Base-by-base conservation (phyloP, 345 rosid species). In the Cardiospermum halicacabum region DNA sequence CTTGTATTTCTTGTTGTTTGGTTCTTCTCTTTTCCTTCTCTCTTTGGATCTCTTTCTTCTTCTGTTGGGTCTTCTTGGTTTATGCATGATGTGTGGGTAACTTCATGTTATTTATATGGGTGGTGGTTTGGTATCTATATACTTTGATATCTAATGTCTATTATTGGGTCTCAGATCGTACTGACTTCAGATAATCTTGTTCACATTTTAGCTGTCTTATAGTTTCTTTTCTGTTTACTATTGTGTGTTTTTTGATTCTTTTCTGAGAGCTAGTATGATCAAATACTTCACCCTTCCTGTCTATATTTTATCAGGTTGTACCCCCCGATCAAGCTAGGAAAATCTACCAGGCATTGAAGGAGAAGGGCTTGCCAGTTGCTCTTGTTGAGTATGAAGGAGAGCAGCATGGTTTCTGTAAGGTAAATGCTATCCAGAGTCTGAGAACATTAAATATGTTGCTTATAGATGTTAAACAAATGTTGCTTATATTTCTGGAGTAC, bases 371-470 rank as follows among this genome's bases (percentile, higher is more conserved):
- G 60, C 96, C 97, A 16, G 96, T 91, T 78, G 97, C 96, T 27
- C 96, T 87, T 27, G 89, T 94, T 59, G 95, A 89, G 80, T 94
- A 94, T 6, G 96, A 94, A 72, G 97, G 95, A 43, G 99, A 94
- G 69, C 96, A 91, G 40, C 97, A 94, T 30, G 99, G 97, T 61
- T 94, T 94, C 65, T 91, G 97, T 65, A 94, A 91, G 92, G 97
- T 88, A 77, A 61, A 16, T 71, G 31, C 45, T 47, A 42, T 36
- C n/a, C n/a, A n/a, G n/a, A n/a, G n/a, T n/a, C n/a, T n/a, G n/a
- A n/a, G n/a, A n/a, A n/a, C n/a, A n/a, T n/a, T n/a, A n/a, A n/a
- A n/a, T n/a, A n/a, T n/a, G n/a, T n/a, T n/a, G n/a, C 36, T 24
- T 68, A 51, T 13, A 22, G 13, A 16, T n/a, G n/a, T 57, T 11